phyloP scores from a whole-genome alignment of 1,139 yeast genomes.

The Yamadazyma oceani region DNA sequence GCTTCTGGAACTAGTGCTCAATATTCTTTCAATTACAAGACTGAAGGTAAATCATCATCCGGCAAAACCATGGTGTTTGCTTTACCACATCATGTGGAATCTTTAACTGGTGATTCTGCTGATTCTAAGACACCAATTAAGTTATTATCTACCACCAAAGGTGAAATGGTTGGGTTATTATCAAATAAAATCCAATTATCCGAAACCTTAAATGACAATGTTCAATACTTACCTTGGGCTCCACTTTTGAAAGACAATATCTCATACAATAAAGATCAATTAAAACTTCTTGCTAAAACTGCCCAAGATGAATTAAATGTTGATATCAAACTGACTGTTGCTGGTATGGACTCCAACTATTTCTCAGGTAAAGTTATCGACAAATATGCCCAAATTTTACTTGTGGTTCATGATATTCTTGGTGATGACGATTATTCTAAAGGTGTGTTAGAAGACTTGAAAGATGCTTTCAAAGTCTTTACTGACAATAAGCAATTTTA shows the following conservation, averaged over 20 bases:
- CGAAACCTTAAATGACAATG: constrained; percentile 49
- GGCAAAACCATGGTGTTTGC: constrained; percentile 62
- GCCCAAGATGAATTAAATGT: constrained; percentile 61
- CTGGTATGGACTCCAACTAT: constrained; percentile 54
- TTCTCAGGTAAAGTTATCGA: constrained; percentile 71
- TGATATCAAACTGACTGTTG: constrained; percentile 53
- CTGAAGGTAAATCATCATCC: constrained; percentile 52
- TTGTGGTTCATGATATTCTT: constrained; percentile 61
- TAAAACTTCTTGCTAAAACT: constrained; percentile 49
- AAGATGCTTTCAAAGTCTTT: constrained; percentile 54
- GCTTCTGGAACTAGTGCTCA: constrained; percentile 40
- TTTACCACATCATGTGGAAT: constrained; percentile 67
- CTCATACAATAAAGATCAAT: constrained; percentile 50
- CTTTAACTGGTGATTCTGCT: constrained; percentile 42
- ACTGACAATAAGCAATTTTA: constrained; percentile 50
- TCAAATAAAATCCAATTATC: constrained; percentile 49
- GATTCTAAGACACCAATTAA: constrained; percentile 47
- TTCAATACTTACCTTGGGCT: constrained; percentile 65
- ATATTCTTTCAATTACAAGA: constrained; percentile 53
- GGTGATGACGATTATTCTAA: constrained; percentile 51
- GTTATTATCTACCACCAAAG: constrained; percentile 64
- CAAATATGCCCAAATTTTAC: constrained; percentile 70
- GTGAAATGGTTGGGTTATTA: constrained; percentile 60
- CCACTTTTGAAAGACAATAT: constrained; percentile 27
- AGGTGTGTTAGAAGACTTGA: constrained; percentile 47